phyloP scores from a whole-genome alignment of 2,329 filamentous ascomycete species.

The Neocucurbitaria cava region DNA sequence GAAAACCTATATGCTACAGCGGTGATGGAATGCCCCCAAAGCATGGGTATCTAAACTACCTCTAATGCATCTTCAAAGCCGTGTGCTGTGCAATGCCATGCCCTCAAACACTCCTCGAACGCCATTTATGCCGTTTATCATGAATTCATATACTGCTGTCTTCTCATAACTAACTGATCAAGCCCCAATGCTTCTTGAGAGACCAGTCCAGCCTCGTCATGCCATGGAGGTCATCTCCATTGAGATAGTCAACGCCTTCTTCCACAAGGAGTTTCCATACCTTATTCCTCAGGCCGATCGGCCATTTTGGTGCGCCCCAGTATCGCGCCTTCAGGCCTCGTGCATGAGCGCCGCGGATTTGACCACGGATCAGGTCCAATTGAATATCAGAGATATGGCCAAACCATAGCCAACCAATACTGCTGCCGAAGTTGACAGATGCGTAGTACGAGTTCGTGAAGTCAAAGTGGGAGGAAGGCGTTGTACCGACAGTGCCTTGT shows the following conservation, averaged over 20 bases:
- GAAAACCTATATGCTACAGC: neutral
- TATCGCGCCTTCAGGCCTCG: constrained; percentile 64
- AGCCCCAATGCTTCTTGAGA: constrained; percentile 31
- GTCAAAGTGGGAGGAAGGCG: constrained; percentile 46
- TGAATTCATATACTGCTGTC: neutral
- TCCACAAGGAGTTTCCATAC: constrained; percentile 62
- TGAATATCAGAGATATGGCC: constrained; percentile 57
- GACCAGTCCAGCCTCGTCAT: constrained; percentile 59
- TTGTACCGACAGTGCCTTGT: constrained; percentile 56
- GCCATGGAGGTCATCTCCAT: constrained; percentile 63
- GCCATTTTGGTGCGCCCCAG: constrained; percentile 65
- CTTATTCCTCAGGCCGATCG: constrained; percentile 59
- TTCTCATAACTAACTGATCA: constrained; percentile 18
- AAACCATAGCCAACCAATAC: constrained; percentile 61
- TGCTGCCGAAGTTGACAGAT: constrained; percentile 62
- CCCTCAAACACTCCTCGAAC: neutral
- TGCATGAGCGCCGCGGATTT: constrained; percentile 60
- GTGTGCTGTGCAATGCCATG: neutral
- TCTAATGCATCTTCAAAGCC: neutral
- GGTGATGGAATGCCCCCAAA: neutral
- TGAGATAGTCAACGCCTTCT: constrained; percentile 64
- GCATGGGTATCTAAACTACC: neutral
- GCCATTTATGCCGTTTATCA: neutral
- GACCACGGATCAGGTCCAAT: constrained; percentile 56
- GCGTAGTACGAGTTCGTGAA: constrained; percentile 71